Percentiles rank a stretch among this genome's conserved stretches.
Conservation (phyloP, 352 stramenopile species). For the Pythium brachiatum region DNA sequence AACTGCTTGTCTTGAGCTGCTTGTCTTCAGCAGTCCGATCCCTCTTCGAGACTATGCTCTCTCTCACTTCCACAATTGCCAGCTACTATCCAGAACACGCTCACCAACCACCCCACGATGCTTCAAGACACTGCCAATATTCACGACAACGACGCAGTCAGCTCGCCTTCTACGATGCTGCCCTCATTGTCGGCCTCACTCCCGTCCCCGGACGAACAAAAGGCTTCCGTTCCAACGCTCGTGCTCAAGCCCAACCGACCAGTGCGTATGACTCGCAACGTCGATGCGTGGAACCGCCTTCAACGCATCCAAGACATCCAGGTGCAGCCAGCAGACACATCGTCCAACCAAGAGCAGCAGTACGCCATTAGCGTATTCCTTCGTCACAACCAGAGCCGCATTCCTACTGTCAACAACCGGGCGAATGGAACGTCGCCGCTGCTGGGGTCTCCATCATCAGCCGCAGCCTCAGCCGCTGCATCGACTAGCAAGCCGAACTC, state of each 20-base stretch:
- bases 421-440: background rate
- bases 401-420: slow-evolving; percentile 7
- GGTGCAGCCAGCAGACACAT: background rate
- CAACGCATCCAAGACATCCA: slow-evolving; percentile 9
- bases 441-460: background rate
- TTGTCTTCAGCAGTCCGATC: too few relatives aligned
- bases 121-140: too few relatives aligned
- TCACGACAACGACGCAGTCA: too few relatives aligned
- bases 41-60: too few relatives aligned
- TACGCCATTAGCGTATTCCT: slow-evolving; percentile 6
- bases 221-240: background rate
- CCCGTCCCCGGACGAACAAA: background rate
- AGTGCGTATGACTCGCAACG: background rate
- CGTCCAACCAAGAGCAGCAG: background rate
- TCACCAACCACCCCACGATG: too few relatives aligned
- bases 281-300: slow-evolving; percentile 9
- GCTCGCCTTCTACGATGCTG: background rate
- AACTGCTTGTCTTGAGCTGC: too few relatives aligned
- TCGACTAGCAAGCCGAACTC: slow-evolving; percentile 30
- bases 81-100: too few relatives aligned
- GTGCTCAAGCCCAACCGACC: slow-evolving; percentile 5
- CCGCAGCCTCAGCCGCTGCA: background rate
- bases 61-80: too few relatives aligned
- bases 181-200: background rate
- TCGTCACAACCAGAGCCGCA: slow-evolving; percentile 7